These are phyloP conservation scores for Cryphonectria radicalis DNA, from an alignment of 2,329 filamentous ascomycete genomes.

Conservation along the genomic window DNA sequence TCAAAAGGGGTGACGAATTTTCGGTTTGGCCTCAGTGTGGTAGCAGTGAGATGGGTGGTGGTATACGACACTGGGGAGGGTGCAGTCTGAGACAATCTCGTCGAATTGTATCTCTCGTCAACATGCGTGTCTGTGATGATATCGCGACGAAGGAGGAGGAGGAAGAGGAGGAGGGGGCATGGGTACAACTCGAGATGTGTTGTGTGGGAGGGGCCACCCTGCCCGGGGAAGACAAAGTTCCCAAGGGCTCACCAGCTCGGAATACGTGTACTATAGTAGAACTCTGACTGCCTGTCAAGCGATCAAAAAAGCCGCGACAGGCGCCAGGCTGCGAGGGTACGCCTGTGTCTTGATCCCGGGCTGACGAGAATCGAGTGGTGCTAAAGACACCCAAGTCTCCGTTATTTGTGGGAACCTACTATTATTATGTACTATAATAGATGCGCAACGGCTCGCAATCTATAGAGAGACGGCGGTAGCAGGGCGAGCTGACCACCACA, in stretches of 20 bases:
- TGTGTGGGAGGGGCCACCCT: neutral
- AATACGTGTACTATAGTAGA: neutral
- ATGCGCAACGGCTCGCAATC: conserved; percentile 20
- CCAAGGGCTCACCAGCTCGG: neutral
- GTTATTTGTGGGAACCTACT: neutral
- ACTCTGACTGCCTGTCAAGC: neutral
- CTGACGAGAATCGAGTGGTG: conserved; percentile 17
- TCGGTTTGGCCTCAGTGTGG: neutral
- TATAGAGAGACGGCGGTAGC: conserved; percentile 1
- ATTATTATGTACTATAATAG: neutral
- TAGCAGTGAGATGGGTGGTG: conserved; percentile 6
- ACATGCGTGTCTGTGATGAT: neutral
- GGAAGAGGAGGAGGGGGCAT: neutral
- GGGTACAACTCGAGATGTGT: neutral
- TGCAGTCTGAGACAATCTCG: neutral
- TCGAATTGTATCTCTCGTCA: neutral
- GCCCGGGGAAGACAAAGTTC: neutral
- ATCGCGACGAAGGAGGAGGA: neutral
- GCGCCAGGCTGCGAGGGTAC: neutral
- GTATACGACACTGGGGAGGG: neutral
- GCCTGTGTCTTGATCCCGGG: conserved; percentile 15
- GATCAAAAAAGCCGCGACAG: conserved; percentile 18
- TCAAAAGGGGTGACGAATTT: neutral
- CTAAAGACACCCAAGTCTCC: neutral
- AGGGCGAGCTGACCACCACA: conserved; percentile 25